Percentiles rank a stretch among this genome's conserved stretches.
Conservation (phyloP, 352 stramenopile species). For the Globisporangium spiculum region DNA sequence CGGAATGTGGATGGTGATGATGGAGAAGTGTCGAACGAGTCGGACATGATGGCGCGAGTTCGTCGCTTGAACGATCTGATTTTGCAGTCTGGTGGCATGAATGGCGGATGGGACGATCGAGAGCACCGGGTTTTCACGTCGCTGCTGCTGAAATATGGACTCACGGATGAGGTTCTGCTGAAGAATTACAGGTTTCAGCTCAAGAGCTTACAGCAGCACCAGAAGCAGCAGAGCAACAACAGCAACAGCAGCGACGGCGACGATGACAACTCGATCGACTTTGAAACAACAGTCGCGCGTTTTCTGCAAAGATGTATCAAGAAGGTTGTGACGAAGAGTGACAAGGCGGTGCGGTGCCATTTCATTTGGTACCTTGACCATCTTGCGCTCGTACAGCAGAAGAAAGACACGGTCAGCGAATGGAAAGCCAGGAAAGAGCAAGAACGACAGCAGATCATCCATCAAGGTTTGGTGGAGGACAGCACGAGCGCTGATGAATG, state of each 20-base stretch:
- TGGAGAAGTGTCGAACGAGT: slow-evolving; percentile 14
- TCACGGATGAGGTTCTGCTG: slow-evolving; percentile 45
- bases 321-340: slow-evolving; percentile 48
- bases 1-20: neutral
- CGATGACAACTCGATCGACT: slow-evolving; percentile 22
- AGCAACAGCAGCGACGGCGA: slow-evolving; percentile 7
- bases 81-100: slow-evolving; percentile 45
- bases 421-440: slow-evolving; percentile 59
- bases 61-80: slow-evolving; percentile 53
- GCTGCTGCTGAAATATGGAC: slow-evolving; percentile 40
- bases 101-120: slow-evolving; percentile 55
- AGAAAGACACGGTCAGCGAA: slow-evolving; percentile 49
- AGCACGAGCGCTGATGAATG: slow-evolving; percentile 2
- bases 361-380: slow-evolving; percentile 68
- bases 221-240: slow-evolving; percentile 13
- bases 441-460: slow-evolving; percentile 39
- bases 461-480: slow-evolving; percentile 32
- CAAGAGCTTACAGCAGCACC: neutral
- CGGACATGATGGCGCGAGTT: slow-evolving; percentile 44
- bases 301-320: slow-evolving; percentile 55
- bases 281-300: slow-evolving; percentile 39
- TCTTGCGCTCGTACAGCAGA: slow-evolving; percentile 50
- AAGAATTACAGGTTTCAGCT: slow-evolving; percentile 19
- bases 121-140: slow-evolving; percentile 49
- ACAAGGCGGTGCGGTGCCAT: slow-evolving; percentile 56